phyloP scores from a whole-genome alignment of 345 rosid genomes.

The Boechera stricta region DNA sequence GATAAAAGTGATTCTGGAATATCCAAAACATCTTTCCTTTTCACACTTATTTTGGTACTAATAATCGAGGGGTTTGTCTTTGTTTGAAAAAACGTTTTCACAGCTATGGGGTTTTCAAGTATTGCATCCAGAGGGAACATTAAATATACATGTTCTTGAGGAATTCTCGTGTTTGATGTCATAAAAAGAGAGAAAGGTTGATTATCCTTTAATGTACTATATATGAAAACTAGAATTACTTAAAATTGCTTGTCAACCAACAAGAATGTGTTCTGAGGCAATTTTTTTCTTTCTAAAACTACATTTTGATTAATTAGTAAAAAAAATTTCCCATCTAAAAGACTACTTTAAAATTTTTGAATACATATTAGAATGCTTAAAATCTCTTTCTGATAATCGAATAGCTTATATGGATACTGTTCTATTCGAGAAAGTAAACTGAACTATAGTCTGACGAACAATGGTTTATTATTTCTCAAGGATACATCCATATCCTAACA shows the following conservation, averaged over 20 bases:
- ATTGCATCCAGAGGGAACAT: no score
- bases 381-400: background rate
- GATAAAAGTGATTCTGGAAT: no score
- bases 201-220: no score
- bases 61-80: no score
- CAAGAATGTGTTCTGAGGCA: background rate
- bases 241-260: background rate
- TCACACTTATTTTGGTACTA: no score
- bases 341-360: background rate
- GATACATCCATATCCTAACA: background rate
- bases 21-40: no score
- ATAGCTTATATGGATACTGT: background rate
- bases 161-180: no score
- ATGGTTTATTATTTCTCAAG: background rate
- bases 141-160: no score
- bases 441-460: background rate
- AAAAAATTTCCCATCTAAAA: background rate
- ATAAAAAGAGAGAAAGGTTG: no score
- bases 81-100: background rate
- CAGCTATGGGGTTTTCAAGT: background rate
- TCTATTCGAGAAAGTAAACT: background rate
- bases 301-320: background rate
- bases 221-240: background rate
- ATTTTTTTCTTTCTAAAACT: background rate
- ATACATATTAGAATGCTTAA: background rate